Evolutionary conservation across 1,139 yeast genomes (phyloP).

Genomic region (Saccharomyces pastorianus): DNA sequence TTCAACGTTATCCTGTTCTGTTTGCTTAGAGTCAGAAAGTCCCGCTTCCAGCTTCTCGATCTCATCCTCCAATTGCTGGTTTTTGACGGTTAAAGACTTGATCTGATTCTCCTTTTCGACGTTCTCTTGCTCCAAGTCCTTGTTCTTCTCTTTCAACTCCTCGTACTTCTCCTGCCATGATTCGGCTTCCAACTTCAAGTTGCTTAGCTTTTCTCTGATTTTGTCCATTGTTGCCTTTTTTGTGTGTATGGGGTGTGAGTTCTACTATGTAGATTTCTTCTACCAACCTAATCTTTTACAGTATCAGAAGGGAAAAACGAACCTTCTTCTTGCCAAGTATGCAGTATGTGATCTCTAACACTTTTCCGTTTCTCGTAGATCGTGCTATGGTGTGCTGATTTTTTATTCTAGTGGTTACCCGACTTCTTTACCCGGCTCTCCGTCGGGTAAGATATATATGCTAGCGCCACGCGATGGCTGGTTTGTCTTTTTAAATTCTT

Average conservation of each 20-base stretch:
- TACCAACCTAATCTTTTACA: background rate
- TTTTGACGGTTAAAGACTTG: conserved; percentile 86
- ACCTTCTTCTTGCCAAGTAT: background rate
- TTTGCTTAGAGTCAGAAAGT: conserved; percentile 49
- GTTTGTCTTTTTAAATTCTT: background rate
- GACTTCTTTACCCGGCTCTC: background rate
- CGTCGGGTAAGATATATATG: background rate
- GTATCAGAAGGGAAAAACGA: background rate
- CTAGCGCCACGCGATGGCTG: background rate
- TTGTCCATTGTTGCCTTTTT: conserved; percentile 23
- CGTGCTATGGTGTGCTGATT: background rate
- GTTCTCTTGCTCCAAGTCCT: conserved; percentile 85
- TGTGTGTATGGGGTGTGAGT: background rate
- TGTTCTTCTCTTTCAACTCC: conserved; percentile 70
- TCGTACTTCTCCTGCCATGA: conserved; percentile 96
- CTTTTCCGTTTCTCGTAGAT: background rate
- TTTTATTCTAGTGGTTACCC: background rate
- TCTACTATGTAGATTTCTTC: background rate
- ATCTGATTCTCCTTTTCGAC: conserved; percentile 92
- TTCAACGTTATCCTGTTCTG: conserved; percentile 54
- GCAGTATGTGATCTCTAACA: background rate
- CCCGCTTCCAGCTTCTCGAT: conserved; percentile 81
- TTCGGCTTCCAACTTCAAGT: conserved; percentile 91
- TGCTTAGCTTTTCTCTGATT: conserved; percentile 56
- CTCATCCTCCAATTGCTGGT: conserved; percentile 81